Evolutionary conservation across 768 basidiomycete genomes (phyloP), one percentile per base, ranked within the genome.

Genomic region (Lactifluus subvellereus): DNA sequence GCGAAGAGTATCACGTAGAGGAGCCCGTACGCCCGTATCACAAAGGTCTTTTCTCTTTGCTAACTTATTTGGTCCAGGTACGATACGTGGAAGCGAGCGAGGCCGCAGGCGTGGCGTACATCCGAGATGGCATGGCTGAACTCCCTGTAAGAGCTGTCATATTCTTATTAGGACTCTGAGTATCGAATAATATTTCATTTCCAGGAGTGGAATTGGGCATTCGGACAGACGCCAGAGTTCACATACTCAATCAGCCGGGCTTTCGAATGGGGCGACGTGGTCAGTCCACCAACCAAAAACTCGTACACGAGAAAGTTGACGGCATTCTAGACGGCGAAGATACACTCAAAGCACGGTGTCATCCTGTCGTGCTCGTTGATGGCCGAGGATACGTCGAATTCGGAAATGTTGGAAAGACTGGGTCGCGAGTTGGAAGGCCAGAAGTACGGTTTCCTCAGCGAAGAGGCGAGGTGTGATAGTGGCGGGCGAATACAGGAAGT

Each of bases 181-280:
- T 27, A n/a, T 7, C 42, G 20, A 48, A 16, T 40, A 2, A 16
- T 33, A n/a, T 1, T 37, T 43, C 9, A 7, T 51, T 55, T 42
- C 13, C 68, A 95, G 94, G 86, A 81, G 38, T 98, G 97, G 97
- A 82, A 91, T 22, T 98, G 95, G 94, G 78, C 82, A 14, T 97
- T 85, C 69, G 96, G 95, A 0, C 91, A 95, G 71, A 96, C 95
- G 0, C 94, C 95, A 47, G 90, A 96, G 71, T 98, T 99, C 72
- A 87, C 84, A 7, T 89, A 91, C 69, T 77, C 77, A 3, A 47
- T 84, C 6, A 52, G 72, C 35, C 72, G 71, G 5, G 59, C 66
- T 18, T 77, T 82, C 50, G 51, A 69, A 14, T 79, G 79, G 72
- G 79, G 78, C 10, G 57, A 69, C 6, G 59, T 79, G 27, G 82